Evolutionary conservation across 495 filamentous ascomycete species (phyloP).

Genomic region (Xylaria palmicola): DNA sequence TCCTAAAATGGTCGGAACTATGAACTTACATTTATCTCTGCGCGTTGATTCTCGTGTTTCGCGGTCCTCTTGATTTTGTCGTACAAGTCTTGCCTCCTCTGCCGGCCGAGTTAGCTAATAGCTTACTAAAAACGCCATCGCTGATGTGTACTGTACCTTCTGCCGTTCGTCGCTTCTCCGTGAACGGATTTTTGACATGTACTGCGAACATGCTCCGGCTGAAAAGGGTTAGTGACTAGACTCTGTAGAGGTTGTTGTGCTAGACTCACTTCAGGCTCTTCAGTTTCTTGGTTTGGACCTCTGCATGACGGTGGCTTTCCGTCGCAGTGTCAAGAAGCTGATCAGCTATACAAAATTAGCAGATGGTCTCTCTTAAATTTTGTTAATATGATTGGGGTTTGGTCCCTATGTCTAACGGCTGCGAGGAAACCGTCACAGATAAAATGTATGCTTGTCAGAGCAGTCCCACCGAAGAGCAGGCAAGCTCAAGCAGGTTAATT

Average conservation of each 20-base stretch:
- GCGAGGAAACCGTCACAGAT: neutral
- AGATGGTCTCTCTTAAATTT: neutral
- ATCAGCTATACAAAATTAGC: constrained; percentile 47
- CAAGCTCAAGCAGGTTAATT: neutral
- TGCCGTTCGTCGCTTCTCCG: constrained; percentile 52
- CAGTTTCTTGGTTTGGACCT: constrained; percentile 71
- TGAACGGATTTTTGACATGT: constrained; percentile 73
- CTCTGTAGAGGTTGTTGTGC: neutral
- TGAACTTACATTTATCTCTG: constrained; percentile 70
- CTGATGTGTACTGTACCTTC: constrained; percentile 38
- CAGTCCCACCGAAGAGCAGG: neutral
- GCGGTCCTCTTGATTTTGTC: constrained; percentile 65
- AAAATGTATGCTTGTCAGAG: neutral
- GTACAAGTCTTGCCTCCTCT: constrained; percentile 58
- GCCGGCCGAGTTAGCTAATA: neutral
- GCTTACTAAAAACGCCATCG: no score
- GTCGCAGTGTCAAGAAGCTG: constrained; percentile 67
- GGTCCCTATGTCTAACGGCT: neutral
- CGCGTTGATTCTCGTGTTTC: constrained; percentile 65
- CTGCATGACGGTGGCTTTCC: constrained; percentile 48
- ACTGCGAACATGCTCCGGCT: constrained; percentile 85
- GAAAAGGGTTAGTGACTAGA: constrained; percentile 24
- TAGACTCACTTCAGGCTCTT: constrained; percentile 47
- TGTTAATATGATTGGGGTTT: neutral
- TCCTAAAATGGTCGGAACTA: constrained; percentile 52